Evolutionary conservation across 352 stramenopile species (phyloP), one percentile per base, ranked within the genome.

Genomic region (Phytopythium mirpurense): DNA sequence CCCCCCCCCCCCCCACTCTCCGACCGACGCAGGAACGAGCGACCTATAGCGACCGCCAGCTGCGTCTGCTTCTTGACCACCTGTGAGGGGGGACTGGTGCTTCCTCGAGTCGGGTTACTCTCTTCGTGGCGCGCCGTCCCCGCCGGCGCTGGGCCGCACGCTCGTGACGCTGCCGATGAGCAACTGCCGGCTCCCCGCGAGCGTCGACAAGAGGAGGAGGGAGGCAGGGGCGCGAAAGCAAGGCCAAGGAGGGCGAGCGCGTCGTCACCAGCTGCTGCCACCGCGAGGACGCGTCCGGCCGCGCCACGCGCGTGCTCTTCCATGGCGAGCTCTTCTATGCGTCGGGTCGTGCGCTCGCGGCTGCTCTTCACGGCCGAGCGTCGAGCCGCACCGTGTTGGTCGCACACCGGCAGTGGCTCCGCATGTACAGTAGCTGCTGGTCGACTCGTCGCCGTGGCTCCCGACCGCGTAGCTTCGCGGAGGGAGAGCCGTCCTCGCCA

Each of bases 231-330:
- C 5, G 29, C 29, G 29, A 9, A 32, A 51, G 42, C 16, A 42
- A 53, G 4, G 51, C 54, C n/a, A 60, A 56, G 24, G 58, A 74
- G 26, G 63, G 68, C 21, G 65, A 70, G 12, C 62, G 73, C 42
- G 68, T 83, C 7, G 56, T 75, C 41, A 71, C 71, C 35, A 74
- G 70, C 34, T 80, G 74, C 19, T 65, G 46, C 12, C 78, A 78
- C 24, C 67, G 79, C 34, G 64, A 78, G 59, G 70, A 72, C 26
- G 32, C 48, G 19, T 65, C 46, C 12, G 60, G 68, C 0, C 49
- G 60, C 5, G 57, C 56, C 18, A 74, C 73, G 36, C 67, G 70
- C 24, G 63, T 80, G 32, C 35, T 69, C 35, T 81, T 81, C 53
- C 60, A 73, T 14, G 73, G 56, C 5, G 73, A 80, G 26, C 71